Base-by-base conservation (phyloP, 2,329 filamentous ascomycete species). In the Basipetospora chlamydospora region DNA sequence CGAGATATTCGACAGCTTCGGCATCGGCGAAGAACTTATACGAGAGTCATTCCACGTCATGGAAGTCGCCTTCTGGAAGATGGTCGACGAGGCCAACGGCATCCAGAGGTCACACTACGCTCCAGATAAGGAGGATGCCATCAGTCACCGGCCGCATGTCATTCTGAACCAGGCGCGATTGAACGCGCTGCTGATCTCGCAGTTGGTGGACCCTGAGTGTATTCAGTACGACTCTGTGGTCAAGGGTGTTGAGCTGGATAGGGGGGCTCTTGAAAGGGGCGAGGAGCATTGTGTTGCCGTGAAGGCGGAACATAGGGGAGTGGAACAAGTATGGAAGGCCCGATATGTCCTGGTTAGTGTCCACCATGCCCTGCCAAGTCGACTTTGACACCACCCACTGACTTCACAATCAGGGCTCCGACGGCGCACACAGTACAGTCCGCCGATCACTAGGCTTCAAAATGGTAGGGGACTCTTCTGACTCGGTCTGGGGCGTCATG, bases 1-100 rank as follows among this genome's bases (percentile, higher is more conserved):
- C 12, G 73, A 77, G 49, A 63, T 77, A 16, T 72, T 74, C 35
- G 71, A 76, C 44, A 70, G 66, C 32, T 70, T 75, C 28, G 66
- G 61, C 3, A 59, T 76, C 5, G 58, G 61, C 3, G 67, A 70
- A 33, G 56, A 62, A 18, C 55, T 77, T 26, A 57, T 75, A 28
- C 58, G 60, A 22, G 70, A 74, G 40, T 61, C 70, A 1, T 74
- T 67, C 37, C 72, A 75, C 47, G 63, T 71, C 6, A 53, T 67
- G 12, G 71, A 76, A 50, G 55, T 72, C 3, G 61, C 63, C 4
- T 75, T 77, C 43, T 76, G 70, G 71, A 58, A 60, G 3, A 49
- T 58, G 0, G 44, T 48, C 5, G 46, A 42, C 6, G 32, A 33
- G 0, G 26, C 23, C 11, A 44, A 34, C 2, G 53, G 50, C 1